Evolutionary conservation across 1,284 basidiomycete species (phyloP), one percentile per base, ranked within the genome.

Genomic region (Microbotryum lychnidis-dioicae): DNA sequence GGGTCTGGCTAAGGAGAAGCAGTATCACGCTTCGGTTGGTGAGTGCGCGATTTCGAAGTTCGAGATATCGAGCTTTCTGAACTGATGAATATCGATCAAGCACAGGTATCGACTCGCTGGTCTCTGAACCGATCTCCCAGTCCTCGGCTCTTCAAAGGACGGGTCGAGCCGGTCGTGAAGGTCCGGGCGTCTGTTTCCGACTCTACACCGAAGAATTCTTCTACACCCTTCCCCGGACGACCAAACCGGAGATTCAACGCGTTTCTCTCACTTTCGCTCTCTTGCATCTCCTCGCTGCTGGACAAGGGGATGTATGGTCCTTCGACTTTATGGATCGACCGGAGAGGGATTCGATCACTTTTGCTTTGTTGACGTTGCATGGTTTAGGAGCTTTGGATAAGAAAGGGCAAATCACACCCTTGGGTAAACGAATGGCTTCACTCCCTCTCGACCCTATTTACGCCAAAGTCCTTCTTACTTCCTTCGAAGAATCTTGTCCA

Each of bases 1-100:
- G 0, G 92, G 92, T 1, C 87, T 93, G 75, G 90, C 87, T 71
- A 99, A 99, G 76, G 92, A 97, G 76, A 96, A 96, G 76, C 82
- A 87, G 61, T 93, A 87, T 75, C 71, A 73, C 47, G 66, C 72
- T 1, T 50, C 54, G 7, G 64, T 61, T 6, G 69, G 69, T 64
- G 27, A 37, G 65, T 46, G 5, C 37, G 12, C 14, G 27, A 18
- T 42, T 4, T 3, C 23, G 18, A 4, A 18, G 12, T 4, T 10
- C 1, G 42, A 14, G 10, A 14, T 16, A 14, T 16, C 14, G 6
- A 1, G 2, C 14, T 5, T 9, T 0, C 12, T 21, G 6, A 53
- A 23, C 5, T 42, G 45, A 21, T 14, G 18, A 14, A 18, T 4
- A 27, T 10, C n/a, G 18, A 0, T 45, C 23, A 3, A 49, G 16